A percentile compares a stretch with the other conserved stretches of the same genome.
phyloP scores from a whole-genome alignment of 2,329 filamentous ascomycete species.

The Arthrinium puccinioides region DNA sequence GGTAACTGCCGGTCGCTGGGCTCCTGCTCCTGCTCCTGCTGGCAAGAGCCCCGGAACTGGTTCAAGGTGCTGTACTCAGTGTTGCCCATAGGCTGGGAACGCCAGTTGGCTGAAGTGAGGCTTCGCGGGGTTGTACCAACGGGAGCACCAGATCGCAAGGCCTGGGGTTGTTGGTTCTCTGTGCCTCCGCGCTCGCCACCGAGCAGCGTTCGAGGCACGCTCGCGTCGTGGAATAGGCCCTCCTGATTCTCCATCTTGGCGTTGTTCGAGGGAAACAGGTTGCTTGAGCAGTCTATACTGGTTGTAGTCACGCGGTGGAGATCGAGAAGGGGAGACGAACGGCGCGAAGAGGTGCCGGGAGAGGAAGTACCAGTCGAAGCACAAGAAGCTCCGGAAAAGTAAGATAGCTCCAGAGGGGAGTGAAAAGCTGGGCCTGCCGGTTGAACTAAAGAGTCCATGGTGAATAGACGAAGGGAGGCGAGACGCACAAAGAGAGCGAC shows the following conservation, averaged over 20 bases:
- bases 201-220: conserved; percentile 19
- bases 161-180: conserved; percentile 10
- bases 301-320: conserved; percentile 9
- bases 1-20: not conserved
- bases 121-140: conserved; percentile 9
- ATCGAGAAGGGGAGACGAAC: conserved; percentile 15
- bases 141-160: conserved; percentile 10
- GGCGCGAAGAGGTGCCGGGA: conserved; percentile 12
- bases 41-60: not conserved
- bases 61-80: conserved; percentile 1
- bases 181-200: conserved; percentile 11
- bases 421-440: conserved; percentile 11
- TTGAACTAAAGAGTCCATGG: conserved; percentile 17
- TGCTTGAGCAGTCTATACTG: conserved; percentile 12
- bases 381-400: conserved; percentile 18
- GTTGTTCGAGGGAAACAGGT: conserved; percentile 10
- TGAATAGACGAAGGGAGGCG: conserved; percentile 8
- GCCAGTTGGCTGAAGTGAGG: conserved; percentile 22
- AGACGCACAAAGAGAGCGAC: not conserved
- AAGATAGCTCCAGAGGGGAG: conserved; percentile 20
- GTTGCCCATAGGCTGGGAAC: conserved; percentile 11
- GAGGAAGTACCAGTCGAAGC: conserved; percentile 19
- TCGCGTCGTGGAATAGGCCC: conserved; percentile 17
- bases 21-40: not conserved
- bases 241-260: conserved; percentile 19